phyloP scores from a whole-genome alignment of 1,139 yeast species.

The Saccharomyces hybrid region DNA sequence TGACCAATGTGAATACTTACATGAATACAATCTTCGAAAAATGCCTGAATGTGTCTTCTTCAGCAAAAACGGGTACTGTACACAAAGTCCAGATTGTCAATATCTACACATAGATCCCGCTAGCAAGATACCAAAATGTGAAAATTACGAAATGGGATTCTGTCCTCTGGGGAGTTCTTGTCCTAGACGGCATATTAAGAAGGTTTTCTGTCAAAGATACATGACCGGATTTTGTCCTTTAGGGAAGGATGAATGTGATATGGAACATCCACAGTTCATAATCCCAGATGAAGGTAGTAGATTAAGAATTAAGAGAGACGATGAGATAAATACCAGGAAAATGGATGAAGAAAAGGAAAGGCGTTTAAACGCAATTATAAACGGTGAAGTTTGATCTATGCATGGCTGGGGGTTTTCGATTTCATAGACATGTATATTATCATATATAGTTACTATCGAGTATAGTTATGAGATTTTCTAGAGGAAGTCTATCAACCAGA shows the following conservation, averaged over 20 bases:
- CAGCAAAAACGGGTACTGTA: slow-evolving; percentile 83
- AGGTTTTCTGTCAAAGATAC: slow-evolving; percentile 72
- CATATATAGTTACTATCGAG: slow-evolving; percentile 3
- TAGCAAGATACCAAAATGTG: slow-evolving; percentile 80
- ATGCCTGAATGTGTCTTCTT: slow-evolving; percentile 96
- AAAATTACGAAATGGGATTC: slow-evolving; percentile 77
- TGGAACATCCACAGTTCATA: slow-evolving; percentile 25
- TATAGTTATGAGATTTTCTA: slow-evolving; percentile 7
- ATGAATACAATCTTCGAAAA: slow-evolving; percentile 86
- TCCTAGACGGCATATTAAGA: slow-evolving; percentile 71
- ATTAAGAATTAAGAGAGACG: slow-evolving; percentile 26
- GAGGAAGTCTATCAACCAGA: slow-evolving; percentile 9
- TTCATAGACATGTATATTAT: not conserved
- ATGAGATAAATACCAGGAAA: slow-evolving; percentile 31
- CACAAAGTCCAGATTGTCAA: slow-evolving; percentile 90
- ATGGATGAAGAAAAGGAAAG: slow-evolving; percentile 31
- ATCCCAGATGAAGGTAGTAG: slow-evolving; percentile 22
- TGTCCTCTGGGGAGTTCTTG: slow-evolving; percentile 92
- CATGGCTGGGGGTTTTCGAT: not conserved
- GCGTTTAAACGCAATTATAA: slow-evolving; percentile 31
- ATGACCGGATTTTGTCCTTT: slow-evolving; percentile 88
- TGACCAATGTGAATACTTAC: slow-evolving; percentile 91
- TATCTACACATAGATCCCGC: slow-evolving; percentile 89
- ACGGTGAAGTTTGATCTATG: slow-evolving; percentile 22
- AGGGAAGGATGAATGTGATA: slow-evolving; percentile 27